Conservation (phyloP, 148 eudicot genomes). For the Vaccinium darrowii region DNA sequence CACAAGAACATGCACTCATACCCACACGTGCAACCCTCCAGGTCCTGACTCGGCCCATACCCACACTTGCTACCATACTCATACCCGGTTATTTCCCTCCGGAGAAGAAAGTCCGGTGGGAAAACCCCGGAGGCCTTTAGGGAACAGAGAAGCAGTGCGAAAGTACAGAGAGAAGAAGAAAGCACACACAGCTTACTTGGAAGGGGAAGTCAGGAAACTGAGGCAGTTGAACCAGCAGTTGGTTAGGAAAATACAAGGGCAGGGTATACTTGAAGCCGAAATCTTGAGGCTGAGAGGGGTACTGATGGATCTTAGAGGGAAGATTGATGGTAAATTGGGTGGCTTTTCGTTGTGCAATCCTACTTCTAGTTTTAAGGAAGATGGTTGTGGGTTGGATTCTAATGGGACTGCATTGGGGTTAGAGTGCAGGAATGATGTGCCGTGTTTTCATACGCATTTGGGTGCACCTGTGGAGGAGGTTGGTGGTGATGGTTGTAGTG, state of each 20-base stretch:
- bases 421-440: constrained; percentile 21
- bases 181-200: constrained; percentile 58
- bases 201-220: constrained; percentile 61
- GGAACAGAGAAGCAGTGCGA: constrained; percentile 72
- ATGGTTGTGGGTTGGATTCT: constrained; percentile 30
- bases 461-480: not conserved
- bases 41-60: constrained; percentile 58
- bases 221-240: constrained; percentile 46
- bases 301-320: constrained; percentile 42
- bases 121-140: constrained; percentile 37
- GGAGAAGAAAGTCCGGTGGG: constrained; percentile 11
- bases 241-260: constrained; percentile 43
- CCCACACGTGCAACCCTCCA: constrained; percentile 65
- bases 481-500: not conserved
- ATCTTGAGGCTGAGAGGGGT: constrained; percentile 42
- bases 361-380: constrained; percentile 28
- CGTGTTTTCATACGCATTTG: constrained; percentile 17
- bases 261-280: constrained; percentile 48
- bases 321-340: constrained; percentile 44
- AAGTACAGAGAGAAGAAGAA: constrained; percentile 73
- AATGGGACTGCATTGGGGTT: constrained; percentile 11
- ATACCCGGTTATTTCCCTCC: constrained; percentile 43
- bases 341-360: constrained; percentile 28
- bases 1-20: constrained; percentile 52
- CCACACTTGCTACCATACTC: constrained; percentile 65